These are phyloP conservation scores for Candida maltosa DNA, from an alignment of 805 yeast species.

Conservation along the genomic window DNA sequence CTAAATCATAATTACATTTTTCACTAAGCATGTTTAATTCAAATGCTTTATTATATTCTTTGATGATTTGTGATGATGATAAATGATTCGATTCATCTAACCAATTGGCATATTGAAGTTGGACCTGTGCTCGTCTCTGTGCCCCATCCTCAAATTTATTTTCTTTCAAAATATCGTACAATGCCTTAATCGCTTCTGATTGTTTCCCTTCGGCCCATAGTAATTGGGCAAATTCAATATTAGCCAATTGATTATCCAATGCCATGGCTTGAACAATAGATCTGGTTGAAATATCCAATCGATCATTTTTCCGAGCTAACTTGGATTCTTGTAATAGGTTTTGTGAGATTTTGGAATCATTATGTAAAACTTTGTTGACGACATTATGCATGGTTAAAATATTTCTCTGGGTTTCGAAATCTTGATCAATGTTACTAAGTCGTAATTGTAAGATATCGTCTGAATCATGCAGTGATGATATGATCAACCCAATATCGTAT, in stretches of 20 bases:
- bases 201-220: constrained; percentile 89
- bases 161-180: constrained; percentile 38
- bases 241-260: constrained; percentile 43
- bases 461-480: constrained; percentile 9
- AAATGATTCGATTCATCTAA: constrained; percentile 81
- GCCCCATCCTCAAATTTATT: background rate
- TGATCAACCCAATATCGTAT: constrained; percentile 30
- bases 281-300: constrained; percentile 70
- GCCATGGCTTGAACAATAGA: constrained; percentile 61
- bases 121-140: constrained; percentile 39
- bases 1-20: constrained; percentile 76
- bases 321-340: constrained; percentile 59
- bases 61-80: constrained; percentile 67
- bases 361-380: constrained; percentile 21
- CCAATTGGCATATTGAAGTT: constrained; percentile 84
- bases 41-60: constrained; percentile 62
- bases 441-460: constrained; percentile 23
- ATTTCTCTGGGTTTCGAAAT: constrained; percentile 57
- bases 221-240: constrained; percentile 74
- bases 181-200: constrained; percentile 72
- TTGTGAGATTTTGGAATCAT: constrained; percentile 38
- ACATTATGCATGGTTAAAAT: constrained; percentile 59
- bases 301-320: constrained; percentile 62
- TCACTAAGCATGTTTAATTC: constrained; percentile 61
- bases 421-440: constrained; percentile 33